These are phyloP conservation scores for Besnoitia besnoiti DNA, from an alignment of 169 alveolate species.

Conservation along the genomic window DNA sequence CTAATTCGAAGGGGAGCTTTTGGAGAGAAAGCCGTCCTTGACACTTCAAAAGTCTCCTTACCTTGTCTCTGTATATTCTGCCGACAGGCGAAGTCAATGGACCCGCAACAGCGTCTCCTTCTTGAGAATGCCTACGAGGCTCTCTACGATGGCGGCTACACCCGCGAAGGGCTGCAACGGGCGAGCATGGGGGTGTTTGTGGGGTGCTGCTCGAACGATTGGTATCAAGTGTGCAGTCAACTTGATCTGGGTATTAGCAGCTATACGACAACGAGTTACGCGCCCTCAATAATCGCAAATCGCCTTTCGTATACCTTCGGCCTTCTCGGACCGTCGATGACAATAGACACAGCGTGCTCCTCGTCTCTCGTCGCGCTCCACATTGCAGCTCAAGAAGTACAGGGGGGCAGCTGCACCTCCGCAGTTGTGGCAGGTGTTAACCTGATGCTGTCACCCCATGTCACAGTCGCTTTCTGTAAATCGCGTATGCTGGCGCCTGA, in stretches of 20 bases:
- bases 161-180: slow-evolving; percentile 68
- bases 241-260: slow-evolving; percentile 67
- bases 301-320: slow-evolving; percentile 83
- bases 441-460: slow-evolving; percentile 82
- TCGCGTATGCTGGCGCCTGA: slow-evolving; percentile 81
- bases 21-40: not conserved
- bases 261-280: slow-evolving; percentile 79
- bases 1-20: not conserved
- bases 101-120: slow-evolving; percentile 83
- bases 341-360: slow-evolving; percentile 86
- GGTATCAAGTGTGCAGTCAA: slow-evolving; percentile 75
- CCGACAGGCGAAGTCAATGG: slow-evolving; percentile 82
- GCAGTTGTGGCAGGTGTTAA: slow-evolving; percentile 82
- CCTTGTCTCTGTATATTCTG: not conserved
- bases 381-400: slow-evolving; percentile 75
- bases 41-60: not conserved
- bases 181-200: slow-evolving; percentile 77
- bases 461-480: slow-evolving; percentile 82
- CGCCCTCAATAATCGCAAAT: slow-evolving; percentile 81
- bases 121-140: slow-evolving; percentile 79
- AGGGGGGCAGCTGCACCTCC: slow-evolving; percentile 75
- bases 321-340: slow-evolving; percentile 80
- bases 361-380: slow-evolving; percentile 85
- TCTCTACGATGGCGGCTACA: slow-evolving; percentile 74
- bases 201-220: slow-evolving; percentile 80